Base-by-base conservation (phyloP, 208 protist genomes). In the Trypanosoma mega region DNA sequence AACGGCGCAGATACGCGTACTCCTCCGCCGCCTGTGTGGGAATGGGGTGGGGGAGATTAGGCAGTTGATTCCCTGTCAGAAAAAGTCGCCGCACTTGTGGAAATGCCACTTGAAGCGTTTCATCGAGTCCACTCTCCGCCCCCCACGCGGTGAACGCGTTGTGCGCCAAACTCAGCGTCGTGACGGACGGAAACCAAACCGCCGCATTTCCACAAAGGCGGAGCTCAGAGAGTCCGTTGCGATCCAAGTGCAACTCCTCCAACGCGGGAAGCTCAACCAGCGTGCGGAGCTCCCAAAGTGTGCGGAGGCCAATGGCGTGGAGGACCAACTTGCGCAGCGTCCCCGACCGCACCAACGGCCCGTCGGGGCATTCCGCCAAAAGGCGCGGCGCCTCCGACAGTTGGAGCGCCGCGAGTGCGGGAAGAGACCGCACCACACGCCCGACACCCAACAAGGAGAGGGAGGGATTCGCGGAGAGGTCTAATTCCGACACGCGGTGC, bases 231-330 rank as follows among this genome's bases (percentile, higher is more conserved):
- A 94, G 66, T 3, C 67, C 44, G 60, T 96, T 96, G 9, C 59
- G 54, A 45, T 96, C 89, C 20, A 96, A 64, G 64, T 96, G 89
- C 8, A 96, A 71, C 72, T 93, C 83, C n/a, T 49, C 55, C 41
- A 96, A 57, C 16, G 48, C 39, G 6, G 78, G 81, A 37, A 79
- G 30, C 24, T 83, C 74, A 0, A 92, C 65, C 24, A 92, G 56
- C 14, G 60, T 44, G 0, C 77, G 62, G 11, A 93, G 68, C 59
- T 88, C 75, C 31, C 63, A 68, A 14, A 92, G 56, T 12, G 76
- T 76, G 20, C 53, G 67, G 39, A 96, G 82, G 2, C 82, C 80
- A 0, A 79, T 74, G 60, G 86, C 78, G 70, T 96, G 87, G 3
- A 96, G 58, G 26, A 93, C 84, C 3, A 96, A 67, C 65, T 92